Percentiles rank a stretch among this genome's conserved stretches.
phyloP scores from a whole-genome alignment of 2,329 filamentous ascomycete species.

The Dothideomycetes sp. region DNA sequence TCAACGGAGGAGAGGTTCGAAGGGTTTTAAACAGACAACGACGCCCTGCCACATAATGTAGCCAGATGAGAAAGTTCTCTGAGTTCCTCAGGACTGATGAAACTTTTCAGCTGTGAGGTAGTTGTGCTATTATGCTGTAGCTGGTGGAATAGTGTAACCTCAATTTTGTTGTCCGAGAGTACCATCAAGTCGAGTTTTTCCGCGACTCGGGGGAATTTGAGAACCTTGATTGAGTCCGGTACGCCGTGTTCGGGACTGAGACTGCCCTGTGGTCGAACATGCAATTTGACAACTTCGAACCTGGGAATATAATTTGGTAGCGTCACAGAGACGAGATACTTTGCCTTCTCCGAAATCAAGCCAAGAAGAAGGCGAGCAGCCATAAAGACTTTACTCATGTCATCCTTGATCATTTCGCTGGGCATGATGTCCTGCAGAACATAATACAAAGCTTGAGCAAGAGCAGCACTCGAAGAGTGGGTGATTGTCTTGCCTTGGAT shows the following conservation, averaged over 20 bases:
- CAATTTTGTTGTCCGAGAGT: no score
- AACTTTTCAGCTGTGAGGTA: no score
- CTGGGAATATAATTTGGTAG: no score
- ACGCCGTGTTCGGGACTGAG: no score
- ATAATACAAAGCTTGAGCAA: constrained; percentile 24
- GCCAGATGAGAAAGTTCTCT: constrained; percentile 24
- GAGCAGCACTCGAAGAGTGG: constrained; percentile 24
- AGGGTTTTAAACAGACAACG: constrained; percentile 25
- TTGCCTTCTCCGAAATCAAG: constrained; percentile 28
- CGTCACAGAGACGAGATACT: no score
- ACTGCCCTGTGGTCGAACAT: no score
- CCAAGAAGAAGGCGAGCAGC: constrained; percentile 28
- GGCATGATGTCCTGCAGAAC: constrained; percentile 25
- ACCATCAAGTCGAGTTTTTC: no score
- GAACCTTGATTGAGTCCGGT: no score
- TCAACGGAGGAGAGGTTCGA: constrained; percentile 23
- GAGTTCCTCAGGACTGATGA: constrained; percentile 16
- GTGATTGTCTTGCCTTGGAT: constrained; percentile 26
- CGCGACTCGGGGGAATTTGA: no score
- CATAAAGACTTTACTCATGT: constrained; percentile 25
- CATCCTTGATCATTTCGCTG: constrained; percentile 21
- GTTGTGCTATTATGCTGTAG: no score
- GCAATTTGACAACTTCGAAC: no score
- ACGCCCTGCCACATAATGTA: constrained; percentile 24
- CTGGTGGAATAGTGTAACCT: no score